Evolutionary conservation across 192 early-diverging fungal species (phyloP).

Genomic region (Umbelopsis ramanniana): DNA sequence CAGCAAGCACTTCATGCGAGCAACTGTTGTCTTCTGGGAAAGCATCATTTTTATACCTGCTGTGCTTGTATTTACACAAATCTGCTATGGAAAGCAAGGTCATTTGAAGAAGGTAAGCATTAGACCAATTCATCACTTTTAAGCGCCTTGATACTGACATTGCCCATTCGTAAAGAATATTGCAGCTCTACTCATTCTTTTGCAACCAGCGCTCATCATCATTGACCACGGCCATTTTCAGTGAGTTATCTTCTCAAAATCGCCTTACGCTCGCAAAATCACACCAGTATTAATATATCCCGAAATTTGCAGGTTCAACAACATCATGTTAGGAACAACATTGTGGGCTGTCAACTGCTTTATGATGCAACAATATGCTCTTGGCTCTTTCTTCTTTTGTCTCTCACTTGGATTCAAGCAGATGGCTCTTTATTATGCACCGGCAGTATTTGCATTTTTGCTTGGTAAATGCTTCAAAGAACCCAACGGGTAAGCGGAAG

Average conservation of each 20-base stretch:
- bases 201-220: slow-evolving; percentile 88
- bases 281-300: neutral
- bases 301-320: slow-evolving; percentile 73
- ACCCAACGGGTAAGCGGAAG: slow-evolving; percentile 32
- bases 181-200: slow-evolving; percentile 59
- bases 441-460: slow-evolving; percentile 89
- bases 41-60: slow-evolving; percentile 78
- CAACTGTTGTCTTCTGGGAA: slow-evolving; percentile 78
- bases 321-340: slow-evolving; percentile 93
- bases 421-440: slow-evolving; percentile 95
- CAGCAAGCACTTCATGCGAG: slow-evolving; percentile 91
- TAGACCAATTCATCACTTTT: neutral
- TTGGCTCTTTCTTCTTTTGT: slow-evolving; percentile 83
- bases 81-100: slow-evolving; percentile 40
- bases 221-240: slow-evolving; percentile 98
- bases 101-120: slow-evolving; percentile 34
- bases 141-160: neutral
- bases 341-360: slow-evolving; percentile 78
- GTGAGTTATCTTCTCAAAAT: slow-evolving; percentile 35
- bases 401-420: slow-evolving; percentile 91
- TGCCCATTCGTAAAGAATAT: slow-evolving; percentile 25
- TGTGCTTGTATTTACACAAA: slow-evolving; percentile 64
- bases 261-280: neutral
- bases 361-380: slow-evolving; percentile 58
- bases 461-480: slow-evolving; percentile 71